These are phyloP conservation scores for Grosmannia clavigera DNA, from an alignment of 2,329 filamentous ascomycete species.

Conservation along the genomic window DNA sequence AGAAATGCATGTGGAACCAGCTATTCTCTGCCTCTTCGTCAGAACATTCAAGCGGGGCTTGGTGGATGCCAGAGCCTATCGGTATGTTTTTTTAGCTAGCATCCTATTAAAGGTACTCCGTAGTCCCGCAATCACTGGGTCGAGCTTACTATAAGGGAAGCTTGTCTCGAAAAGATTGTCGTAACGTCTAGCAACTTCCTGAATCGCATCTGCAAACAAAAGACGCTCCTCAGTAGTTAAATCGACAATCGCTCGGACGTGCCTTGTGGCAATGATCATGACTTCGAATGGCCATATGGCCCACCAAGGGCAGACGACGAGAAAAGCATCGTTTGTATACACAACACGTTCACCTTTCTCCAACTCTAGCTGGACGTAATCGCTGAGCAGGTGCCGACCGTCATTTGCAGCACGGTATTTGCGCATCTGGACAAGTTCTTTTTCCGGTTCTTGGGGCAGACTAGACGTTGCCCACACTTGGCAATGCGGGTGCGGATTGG, in stretches of 20 bases:
- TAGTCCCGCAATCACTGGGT: not conserved
- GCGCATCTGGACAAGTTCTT: conserved; percentile 66
- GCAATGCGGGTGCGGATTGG: conserved; percentile 93
- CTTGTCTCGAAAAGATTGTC: conserved; percentile 95
- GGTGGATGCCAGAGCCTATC: conserved; percentile 79
- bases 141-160: conserved; percentile 74
- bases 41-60: conserved; percentile 75
- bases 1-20: conserved; percentile 96
- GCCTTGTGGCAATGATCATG: conserved; percentile 73
- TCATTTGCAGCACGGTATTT: conserved; percentile 64
- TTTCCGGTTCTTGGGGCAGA: conserved; percentile 75
- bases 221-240: conserved; percentile 57
- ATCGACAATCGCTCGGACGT: conserved; percentile 77
- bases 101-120: not conserved
- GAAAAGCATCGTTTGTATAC: conserved; percentile 73
- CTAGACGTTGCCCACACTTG: conserved; percentile 93
- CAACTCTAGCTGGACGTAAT: conserved; percentile 76
- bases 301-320: conserved; percentile 95
- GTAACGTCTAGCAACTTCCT: conserved; percentile 81
- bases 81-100: not conserved
- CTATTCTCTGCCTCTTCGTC: conserved; percentile 75
- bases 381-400: conserved; percentile 65
- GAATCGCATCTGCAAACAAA: conserved; percentile 69
- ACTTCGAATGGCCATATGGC: conserved; percentile 95
- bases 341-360: conserved; percentile 76